phyloP scores from a whole-genome alignment of 495 filamentous ascomycete species.

The Cercophora sp. region DNA sequence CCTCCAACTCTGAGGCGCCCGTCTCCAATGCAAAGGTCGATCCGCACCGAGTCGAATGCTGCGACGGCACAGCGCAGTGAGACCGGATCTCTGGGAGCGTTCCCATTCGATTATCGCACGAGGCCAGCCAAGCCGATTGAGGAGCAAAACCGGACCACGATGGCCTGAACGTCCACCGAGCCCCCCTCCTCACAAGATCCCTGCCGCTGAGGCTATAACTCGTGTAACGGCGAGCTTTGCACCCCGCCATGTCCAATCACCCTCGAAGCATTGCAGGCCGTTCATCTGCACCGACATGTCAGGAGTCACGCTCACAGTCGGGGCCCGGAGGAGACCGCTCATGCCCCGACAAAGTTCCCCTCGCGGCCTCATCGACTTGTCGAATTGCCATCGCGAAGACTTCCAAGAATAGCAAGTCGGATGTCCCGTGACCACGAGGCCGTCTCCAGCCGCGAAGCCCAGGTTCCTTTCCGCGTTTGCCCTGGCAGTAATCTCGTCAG shows the following conservation, averaged over 20 bases:
- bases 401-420: slow-evolving; percentile 15
- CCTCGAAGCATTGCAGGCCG: slow-evolving; percentile 1
- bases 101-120: slow-evolving; percentile 20
- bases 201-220: slow-evolving; percentile 23
- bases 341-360: too few relatives aligned
- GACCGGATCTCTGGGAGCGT: slow-evolving; percentile 16
- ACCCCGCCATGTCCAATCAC: slow-evolving; percentile 12
- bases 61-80: slow-evolving; percentile 5
- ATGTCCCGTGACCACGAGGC: neutral
- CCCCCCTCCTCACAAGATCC: slow-evolving; percentile 22
- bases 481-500: too few relatives aligned
- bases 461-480: too few relatives aligned
- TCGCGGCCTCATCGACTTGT: neutral
- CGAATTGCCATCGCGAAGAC: neutral
- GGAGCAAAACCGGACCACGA: slow-evolving; percentile 4
- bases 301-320: slow-evolving; percentile 6
- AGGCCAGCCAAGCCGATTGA: neutral
- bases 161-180: too few relatives aligned
- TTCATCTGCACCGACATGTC: slow-evolving; percentile 7
- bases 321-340: neutral
- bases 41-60: too few relatives aligned
- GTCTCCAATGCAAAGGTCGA: too few relatives aligned
- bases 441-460: too few relatives aligned
- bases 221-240: slow-evolving; percentile 15
- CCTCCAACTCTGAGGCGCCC: neutral